Base-by-base conservation (phyloP, 2,329 filamentous ascomycete genomes). In the Fusarium sp. region DNA sequence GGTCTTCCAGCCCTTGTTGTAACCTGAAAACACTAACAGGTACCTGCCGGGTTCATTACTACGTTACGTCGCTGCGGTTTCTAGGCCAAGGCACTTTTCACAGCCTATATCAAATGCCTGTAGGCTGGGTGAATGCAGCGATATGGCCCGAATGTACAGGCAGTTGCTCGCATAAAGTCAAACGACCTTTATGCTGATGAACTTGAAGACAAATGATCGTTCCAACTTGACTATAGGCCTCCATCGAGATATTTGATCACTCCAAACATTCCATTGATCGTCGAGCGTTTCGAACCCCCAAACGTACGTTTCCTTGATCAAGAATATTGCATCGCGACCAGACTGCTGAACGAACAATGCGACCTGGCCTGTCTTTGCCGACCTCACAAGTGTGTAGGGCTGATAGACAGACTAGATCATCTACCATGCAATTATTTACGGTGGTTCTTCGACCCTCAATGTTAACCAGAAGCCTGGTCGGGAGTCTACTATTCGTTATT, bases 1-100 rank as follows among this genome's bases (percentile, higher is more conserved):
- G 45, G 37, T 28, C 37, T 9, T n/a, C 41, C 30, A 56, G 57
- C 30, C 51, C 55, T 41, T 51, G 37, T 30, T 30, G 51, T 43
- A 11, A 24, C 11, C 59, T 37, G 44, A 39, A 43, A 64, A 41
- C 46, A 22, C 64, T 47, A 37, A n/a, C 54, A 51, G 32, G 17
- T 19, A 19, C 17, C 17, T 68, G 51, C 50, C 60, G 37, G 61
- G 55, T 56, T 68, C 46, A 60, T 57, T 52, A 47, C 41, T 52
- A 54, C 41, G 17, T 37, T 37, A 46, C 22, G 22, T 56, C 45
- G 41, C 26, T 35, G 20, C 22, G 30, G 43, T 10, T 19, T 47
- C 35, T 13, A 39, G 24, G 28, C 40, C 37, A 35, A 24, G 22
- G 43, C 17, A 20, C 26, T 8, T 20, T 39, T 35, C 19, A 61